phyloP scores from a whole-genome alignment of 2,329 filamentous ascomycete species.

The Colletotrichum lindemuthianum region DNA sequence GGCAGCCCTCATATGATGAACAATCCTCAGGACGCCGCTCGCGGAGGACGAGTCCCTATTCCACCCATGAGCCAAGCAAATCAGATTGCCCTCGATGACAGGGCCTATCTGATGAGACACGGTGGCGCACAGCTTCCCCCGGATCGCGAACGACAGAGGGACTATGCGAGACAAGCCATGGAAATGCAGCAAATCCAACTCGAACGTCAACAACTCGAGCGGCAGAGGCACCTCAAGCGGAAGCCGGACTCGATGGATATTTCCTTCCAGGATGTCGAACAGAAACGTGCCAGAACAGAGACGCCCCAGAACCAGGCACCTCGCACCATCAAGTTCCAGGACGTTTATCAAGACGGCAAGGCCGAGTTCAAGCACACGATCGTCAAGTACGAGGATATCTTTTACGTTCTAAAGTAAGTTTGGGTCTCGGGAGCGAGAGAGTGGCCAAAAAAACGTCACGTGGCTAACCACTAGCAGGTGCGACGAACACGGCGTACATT shows the following conservation, averaged over 20 bases:
- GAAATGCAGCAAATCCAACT: background rate
- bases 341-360: conserved; percentile 38
- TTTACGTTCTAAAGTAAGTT: conserved; percentile 36
- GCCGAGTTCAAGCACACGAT: conserved; percentile 38
- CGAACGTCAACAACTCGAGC: conserved; percentile 4
- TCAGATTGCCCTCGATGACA: conserved; percentile 4
- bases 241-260: conserved; percentile 16
- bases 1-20: conserved; percentile 6
- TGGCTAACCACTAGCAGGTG: conserved; percentile 19
- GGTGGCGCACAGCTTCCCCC: background rate
- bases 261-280: conserved; percentile 1
- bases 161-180: no score
- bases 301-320: conserved; percentile 13
- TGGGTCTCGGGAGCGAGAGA: no score
- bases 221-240: conserved; percentile 15
- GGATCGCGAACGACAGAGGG: background rate
- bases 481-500: conserved; percentile 38
- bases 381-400: conserved; percentile 32
- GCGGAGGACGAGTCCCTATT: conserved; percentile 4
- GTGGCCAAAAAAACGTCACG: background rate
- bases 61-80: background rate
- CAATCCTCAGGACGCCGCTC: background rate
- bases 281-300: conserved; percentile 14
- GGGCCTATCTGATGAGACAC: background rate
- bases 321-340: conserved; percentile 36